Evolutionary conservation across 129 eudicot genomes (phyloP), one percentile per base, ranked within the genome.

Genomic region (Erigeron canadensis): DNA sequence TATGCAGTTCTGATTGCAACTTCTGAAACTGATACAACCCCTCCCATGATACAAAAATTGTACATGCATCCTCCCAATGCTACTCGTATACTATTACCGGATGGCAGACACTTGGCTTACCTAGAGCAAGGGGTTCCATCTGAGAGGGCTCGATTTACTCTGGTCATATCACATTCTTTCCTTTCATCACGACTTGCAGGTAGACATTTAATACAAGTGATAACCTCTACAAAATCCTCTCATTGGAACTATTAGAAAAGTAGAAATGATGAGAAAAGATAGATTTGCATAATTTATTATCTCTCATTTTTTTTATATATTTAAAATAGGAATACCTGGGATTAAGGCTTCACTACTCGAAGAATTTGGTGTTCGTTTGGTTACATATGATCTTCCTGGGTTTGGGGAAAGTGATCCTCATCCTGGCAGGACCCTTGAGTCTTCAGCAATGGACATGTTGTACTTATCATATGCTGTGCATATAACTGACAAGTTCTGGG

Each of bases 341-440:
- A 59, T 89, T 61, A 89, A 85, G 84, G 77, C 22, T 72, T 84
- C 98, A 8, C 71, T 92, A 51, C 76, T 92, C 69, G 75, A 89
- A 77, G 95, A 89, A 63, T 92, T 83, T 68, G 98, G 98, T 21
- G 61, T 89, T 74, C 89, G 95, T 51, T 64, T 92, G 79, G 84
- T 92, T 73, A 76, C 91, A 43, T 89, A 86, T 78, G 98, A 92
- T 81, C 85, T 89, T 77, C 98, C 98, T n/a, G 98, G 98, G n/a
- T 86, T 92, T 78, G 98, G 98, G 54, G 98, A 89, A 82, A 92
- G 98, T 71, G 96, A 89, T 89, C 91, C 96, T 67, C 95, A 92
- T 79, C 96, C 91, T 13, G 43, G 69, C 17, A 87, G 98, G 84
- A 81, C 78, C 70, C 96, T 92, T 7, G 91, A 89, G 75, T 86